Evolutionary conservation across 495 filamentous ascomycete species (phyloP).

Genomic region (Neurospora discreta): DNA sequence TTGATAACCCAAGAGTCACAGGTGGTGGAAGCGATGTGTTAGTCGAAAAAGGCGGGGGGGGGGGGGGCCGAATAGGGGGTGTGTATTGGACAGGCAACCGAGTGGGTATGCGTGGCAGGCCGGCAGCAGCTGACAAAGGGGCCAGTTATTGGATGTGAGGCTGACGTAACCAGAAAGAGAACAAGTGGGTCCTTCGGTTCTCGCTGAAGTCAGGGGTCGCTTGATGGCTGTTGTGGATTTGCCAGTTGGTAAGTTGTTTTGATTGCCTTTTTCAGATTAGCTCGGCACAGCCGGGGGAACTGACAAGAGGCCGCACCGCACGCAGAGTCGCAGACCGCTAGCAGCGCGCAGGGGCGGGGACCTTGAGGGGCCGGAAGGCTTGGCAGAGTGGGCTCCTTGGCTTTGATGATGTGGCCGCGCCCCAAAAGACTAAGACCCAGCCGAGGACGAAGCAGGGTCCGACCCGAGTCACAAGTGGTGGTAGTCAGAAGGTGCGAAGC

Average conservation of each 20-base stretch:
- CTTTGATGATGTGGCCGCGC: constrained; percentile 17
- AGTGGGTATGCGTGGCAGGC: background rate
- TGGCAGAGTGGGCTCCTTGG: background rate
- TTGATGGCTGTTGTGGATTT: background rate
- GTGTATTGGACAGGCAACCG: background rate
- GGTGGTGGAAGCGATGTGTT: background rate
- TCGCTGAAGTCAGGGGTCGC: background rate
- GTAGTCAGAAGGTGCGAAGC: constrained; percentile 5
- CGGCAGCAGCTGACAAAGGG: background rate
- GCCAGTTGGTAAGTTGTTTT: background rate
- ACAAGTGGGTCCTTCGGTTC: background rate
- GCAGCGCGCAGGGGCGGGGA: background rate
- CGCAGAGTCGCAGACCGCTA: background rate
- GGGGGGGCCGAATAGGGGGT: constrained; percentile 11
- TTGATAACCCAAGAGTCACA: background rate
- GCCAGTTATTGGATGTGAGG: background rate
- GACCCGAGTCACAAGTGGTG: constrained; percentile 10
- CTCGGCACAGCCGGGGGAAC: background rate
- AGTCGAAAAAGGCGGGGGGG: background rate
- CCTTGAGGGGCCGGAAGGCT: background rate
- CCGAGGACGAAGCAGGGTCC: constrained; percentile 13
- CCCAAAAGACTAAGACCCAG: constrained; percentile 12
- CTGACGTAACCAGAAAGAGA: constrained; percentile 13
- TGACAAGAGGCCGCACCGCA: background rate
- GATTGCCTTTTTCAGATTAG: background rate